Evolutionary conservation across 352 stramenopile species (phyloP).

Genomic region (Globisporangium sylvaticum): DNA sequence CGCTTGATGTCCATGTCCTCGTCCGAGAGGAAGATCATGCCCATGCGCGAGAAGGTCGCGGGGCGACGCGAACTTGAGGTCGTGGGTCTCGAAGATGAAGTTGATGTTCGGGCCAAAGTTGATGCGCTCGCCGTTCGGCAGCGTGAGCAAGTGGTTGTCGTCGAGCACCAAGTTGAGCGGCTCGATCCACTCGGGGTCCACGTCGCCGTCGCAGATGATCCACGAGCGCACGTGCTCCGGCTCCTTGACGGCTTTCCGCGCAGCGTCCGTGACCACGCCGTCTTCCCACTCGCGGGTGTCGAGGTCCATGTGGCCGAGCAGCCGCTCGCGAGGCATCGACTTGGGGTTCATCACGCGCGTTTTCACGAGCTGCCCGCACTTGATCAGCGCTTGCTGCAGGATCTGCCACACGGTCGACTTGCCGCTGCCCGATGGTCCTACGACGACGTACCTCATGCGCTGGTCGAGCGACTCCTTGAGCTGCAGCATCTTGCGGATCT

Average conservation of each 20-base stretch:
- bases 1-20: constrained; percentile 83
- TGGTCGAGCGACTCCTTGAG: constrained; percentile 94
- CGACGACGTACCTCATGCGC: constrained; percentile 93
- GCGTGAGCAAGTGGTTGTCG: constrained; percentile 94
- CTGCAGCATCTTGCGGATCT: constrained; percentile 95
- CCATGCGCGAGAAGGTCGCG: constrained; percentile 95
- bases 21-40: constrained; percentile 96
- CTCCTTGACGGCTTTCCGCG: constrained; percentile 90
- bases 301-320: constrained; percentile 93
- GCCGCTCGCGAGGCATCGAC: constrained; percentile 88
- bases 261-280: constrained; percentile 91
- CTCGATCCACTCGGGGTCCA: constrained; percentile 97
- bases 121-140: constrained; percentile 96
- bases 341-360: constrained; percentile 97
- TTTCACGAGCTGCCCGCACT: constrained; percentile 84
- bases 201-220: constrained; percentile 95
- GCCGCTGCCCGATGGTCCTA: constrained; percentile 90
- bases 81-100: constrained; percentile 96
- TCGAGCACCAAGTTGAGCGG: constrained; percentile 95
- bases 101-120: constrained; percentile 95
- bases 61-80: constrained; percentile 92
- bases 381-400: constrained; percentile 84
- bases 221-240: constrained; percentile 86
- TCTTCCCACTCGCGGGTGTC: constrained; percentile 95
- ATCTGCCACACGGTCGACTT: constrained; percentile 95